phyloP scores from a whole-genome alignment of 768 basidiomycete species.

The Coprinopsis strossmayeri region DNA sequence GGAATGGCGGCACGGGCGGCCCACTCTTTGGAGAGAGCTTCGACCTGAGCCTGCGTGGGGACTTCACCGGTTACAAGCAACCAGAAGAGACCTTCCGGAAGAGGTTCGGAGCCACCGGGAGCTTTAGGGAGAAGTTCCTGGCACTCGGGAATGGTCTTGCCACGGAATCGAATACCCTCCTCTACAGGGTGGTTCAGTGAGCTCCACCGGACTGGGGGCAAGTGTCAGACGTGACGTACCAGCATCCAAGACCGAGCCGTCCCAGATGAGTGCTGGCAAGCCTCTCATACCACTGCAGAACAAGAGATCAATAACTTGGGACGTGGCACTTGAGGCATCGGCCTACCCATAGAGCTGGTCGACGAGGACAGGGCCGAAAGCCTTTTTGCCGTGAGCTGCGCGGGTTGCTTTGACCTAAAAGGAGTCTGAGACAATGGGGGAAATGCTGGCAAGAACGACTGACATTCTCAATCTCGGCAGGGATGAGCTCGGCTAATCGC shows the following conservation, averaged over 20 bases:
- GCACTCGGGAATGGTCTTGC: conserved; percentile 89
- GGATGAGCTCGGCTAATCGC: conserved; percentile 89
- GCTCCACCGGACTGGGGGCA: background rate
- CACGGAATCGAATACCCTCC: conserved; percentile 98
- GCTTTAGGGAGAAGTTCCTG: conserved; percentile 86
- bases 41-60: conserved; percentile 85
- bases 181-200: conserved; percentile 36
- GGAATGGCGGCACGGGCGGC: conserved; percentile 88
- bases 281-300: conserved; percentile 73
- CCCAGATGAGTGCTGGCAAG: conserved; percentile 94
- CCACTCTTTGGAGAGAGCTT: conserved; percentile 87
- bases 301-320: background rate
- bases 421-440: conserved; percentile 6
- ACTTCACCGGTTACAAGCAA: conserved; percentile 91
- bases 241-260: conserved; percentile 94
- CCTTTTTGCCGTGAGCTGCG: conserved; percentile 83
- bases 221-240: conserved; percentile 36
- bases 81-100: conserved; percentile 95
- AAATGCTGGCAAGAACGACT: conserved; percentile 13
- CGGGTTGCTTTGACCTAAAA: conserved; percentile 75
- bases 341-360: conserved; percentile 85
- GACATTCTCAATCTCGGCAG: conserved; percentile 73
- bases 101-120: conserved; percentile 80
- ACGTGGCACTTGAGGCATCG: background rate
- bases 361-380: conserved; percentile 86